A percentile compares a stretch with the other conserved stretches of the same genome.
Evolutionary conservation across 768 basidiomycete genomes (phyloP).

Genomic region (Pleurotus giganteus): DNA sequence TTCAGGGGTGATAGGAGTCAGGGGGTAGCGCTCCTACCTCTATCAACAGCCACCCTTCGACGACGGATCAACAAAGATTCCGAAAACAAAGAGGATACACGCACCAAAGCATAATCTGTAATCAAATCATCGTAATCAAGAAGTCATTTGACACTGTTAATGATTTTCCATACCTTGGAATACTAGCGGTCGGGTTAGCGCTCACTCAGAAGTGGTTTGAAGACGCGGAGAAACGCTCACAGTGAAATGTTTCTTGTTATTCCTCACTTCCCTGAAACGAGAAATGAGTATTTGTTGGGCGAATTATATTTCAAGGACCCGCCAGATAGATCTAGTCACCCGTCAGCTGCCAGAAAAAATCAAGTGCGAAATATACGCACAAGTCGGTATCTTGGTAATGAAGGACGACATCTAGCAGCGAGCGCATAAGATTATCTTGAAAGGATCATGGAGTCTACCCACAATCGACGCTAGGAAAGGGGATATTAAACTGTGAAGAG

Average conservation of each 20-base stretch:
- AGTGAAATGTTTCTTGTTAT: conserved; percentile 81
- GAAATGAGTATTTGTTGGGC: too few relatives aligned
- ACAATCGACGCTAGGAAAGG: conserved; percentile 65
- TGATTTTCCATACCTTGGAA: conserved; percentile 72
- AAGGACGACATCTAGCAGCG: conserved; percentile 61
- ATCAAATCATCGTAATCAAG: conserved; percentile 4
- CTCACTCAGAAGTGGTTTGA: background rate
- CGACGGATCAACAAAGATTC: background rate
- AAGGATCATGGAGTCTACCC: conserved; percentile 19
- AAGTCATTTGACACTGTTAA: conserved; percentile 1
- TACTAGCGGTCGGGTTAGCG: conserved; percentile 42
- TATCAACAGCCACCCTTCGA: conserved; percentile 87
- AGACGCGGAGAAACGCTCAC: conserved; percentile 36
- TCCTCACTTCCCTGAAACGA: conserved; percentile 86
- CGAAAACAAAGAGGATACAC: background rate
- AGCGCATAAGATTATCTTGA: background rate
- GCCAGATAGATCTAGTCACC: conserved; percentile 76
- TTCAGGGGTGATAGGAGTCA: background rate
- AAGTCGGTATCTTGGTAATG: conserved; percentile 77
- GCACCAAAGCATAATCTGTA: conserved; percentile 86
- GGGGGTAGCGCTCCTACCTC: conserved; percentile 48
- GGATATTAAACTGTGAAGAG: conserved; percentile 6
- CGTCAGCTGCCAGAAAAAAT: background rate
- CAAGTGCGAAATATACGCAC: conserved; percentile 49
- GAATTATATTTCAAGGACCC: conserved; percentile 24